These are phyloP conservation scores for Penicillium sp. DNA, from an alignment of 2,329 filamentous ascomycete genomes.

Conservation along the genomic window DNA sequence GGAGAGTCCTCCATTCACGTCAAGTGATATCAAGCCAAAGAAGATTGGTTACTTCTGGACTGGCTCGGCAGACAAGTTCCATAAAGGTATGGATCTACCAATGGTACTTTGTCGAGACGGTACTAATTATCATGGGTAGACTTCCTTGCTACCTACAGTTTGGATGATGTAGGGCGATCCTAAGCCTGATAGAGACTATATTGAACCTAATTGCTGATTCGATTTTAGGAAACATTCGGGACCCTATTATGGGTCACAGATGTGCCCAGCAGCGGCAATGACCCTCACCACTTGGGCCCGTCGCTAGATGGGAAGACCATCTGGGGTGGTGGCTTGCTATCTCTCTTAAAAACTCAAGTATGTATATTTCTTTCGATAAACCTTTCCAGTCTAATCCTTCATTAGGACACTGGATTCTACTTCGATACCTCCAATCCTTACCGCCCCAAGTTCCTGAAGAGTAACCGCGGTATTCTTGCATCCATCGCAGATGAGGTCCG, in stretches of 20 bases:
- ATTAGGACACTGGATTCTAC: conserved; percentile 61
- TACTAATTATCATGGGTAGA: conserved; percentile 30
- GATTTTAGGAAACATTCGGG: conserved; percentile 57
- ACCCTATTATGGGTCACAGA: conserved; percentile 58
- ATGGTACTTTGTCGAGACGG: background rate
- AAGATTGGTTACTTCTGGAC: conserved; percentile 67
- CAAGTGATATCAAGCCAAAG: conserved; percentile 60
- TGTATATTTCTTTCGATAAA: background rate
- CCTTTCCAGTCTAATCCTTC: background rate
- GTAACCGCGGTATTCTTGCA: conserved; percentile 57
- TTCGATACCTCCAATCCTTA: conserved; percentile 61
- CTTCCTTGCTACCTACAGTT: conserved; percentile 58
- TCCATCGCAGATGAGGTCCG: conserved; percentile 63
- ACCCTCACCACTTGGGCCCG: conserved; percentile 58
- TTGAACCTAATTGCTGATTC: conserved; percentile 1
- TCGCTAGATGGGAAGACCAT: conserved; percentile 58
- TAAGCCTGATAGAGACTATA: no score
- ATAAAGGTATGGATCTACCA: conserved; percentile 43
- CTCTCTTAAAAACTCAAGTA: conserved; percentile 55
- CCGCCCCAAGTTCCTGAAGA: conserved; percentile 58
- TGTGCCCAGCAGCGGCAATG: conserved; percentile 59
- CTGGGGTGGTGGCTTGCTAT: conserved; percentile 58
- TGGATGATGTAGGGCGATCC: conserved; percentile 53
- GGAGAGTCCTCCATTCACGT: conserved; percentile 53
- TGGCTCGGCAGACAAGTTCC: conserved; percentile 58